Percentiles rank a stretch among this genome's conserved stretches.
Conservation (phyloP, 1,284 basidiomycete species). For the Ustilago xerochloae region DNA sequence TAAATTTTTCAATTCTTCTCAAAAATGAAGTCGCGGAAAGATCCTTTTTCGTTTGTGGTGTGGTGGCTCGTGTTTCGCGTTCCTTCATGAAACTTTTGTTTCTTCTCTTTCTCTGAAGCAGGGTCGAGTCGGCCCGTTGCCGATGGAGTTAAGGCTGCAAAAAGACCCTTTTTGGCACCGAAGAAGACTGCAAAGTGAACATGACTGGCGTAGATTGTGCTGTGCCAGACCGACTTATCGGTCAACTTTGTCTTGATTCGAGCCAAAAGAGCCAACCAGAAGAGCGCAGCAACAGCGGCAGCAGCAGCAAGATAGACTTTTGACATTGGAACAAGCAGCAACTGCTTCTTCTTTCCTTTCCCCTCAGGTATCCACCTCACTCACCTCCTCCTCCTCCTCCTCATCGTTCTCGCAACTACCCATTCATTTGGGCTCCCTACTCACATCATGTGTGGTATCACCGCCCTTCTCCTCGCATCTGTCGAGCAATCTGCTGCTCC, state of each 20-base stretch:
- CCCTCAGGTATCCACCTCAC: slow-evolving; percentile 42
- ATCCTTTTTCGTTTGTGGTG: slow-evolving; percentile 3
- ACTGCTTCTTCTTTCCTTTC: slow-evolving; percentile 25
- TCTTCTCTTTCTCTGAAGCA: no score
- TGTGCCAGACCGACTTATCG: background rate
- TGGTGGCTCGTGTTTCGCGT: background rate
- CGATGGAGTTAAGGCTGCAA: background rate
- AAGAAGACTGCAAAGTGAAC: background rate
- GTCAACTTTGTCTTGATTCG: background rate
- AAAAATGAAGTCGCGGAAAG: slow-evolving; percentile 5
- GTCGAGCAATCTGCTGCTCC: slow-evolving; percentile 53
- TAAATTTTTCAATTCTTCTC: background rate
- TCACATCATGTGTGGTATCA: slow-evolving; percentile 68
- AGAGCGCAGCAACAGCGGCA: no score
- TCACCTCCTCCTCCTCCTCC: slow-evolving; percentile 19
- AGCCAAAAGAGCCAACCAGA: no score
- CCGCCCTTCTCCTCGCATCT: slow-evolving; percentile 62
- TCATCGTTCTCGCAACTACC: background rate
- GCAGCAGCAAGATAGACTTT: no score
- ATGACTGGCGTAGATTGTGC: no score
- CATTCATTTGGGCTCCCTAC: no score
- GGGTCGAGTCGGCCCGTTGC: slow-evolving; percentile 1
- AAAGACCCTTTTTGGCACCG: background rate
- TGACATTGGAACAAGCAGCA: background rate
- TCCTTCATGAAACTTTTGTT: no score